Evolutionary conservation across 2,329 filamentous ascomycete genomes (phyloP).

Genomic region (Phaeosphaeriaceae sp.): DNA sequence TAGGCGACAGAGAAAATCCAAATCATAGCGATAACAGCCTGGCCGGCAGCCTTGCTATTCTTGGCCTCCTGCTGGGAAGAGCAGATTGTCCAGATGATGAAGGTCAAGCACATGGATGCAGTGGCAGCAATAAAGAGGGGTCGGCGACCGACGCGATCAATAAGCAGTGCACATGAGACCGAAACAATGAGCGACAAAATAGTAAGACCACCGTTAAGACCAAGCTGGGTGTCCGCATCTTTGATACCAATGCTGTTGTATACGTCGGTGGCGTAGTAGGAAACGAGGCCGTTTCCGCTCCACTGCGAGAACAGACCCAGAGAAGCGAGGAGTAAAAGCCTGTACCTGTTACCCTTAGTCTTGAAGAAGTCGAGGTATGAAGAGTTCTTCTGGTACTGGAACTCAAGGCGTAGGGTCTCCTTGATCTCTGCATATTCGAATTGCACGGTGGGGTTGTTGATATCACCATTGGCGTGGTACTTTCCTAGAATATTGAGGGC

Average conservation of each 20-base stretch:
- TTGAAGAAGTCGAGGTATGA: conserved; percentile 1
- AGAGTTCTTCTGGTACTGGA: background rate
- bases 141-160: conserved; percentile 60
- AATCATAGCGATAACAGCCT: conserved; percentile 58
- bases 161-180: conserved; percentile 61
- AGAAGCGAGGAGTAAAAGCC: conserved; percentile 66
- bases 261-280: conserved; percentile 69
- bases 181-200: conserved; percentile 66
- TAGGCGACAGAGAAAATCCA: conserved; percentile 61
- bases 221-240: conserved; percentile 44
- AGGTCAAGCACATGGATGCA: conserved; percentile 42
- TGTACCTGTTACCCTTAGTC: conserved; percentile 68
- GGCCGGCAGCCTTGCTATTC: conserved; percentile 48
- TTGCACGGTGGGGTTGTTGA: conserved; percentile 65
- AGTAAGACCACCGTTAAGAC: conserved; percentile 63
- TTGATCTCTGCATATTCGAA: conserved; percentile 72
- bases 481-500: conserved; percentile 67
- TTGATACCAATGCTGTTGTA: conserved; percentile 68
- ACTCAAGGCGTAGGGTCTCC: conserved; percentile 57
- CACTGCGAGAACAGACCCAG: conserved; percentile 72
- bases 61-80: conserved; percentile 60
- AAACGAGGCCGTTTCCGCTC: conserved; percentile 70
- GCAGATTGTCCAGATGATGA: conserved; percentile 47
- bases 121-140: conserved; percentile 37
- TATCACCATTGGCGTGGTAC: conserved; percentile 68